Base-by-base conservation (phyloP, 2,329 filamentous ascomycete genomes). In the Macrophomina pseudophaseolina region DNA sequence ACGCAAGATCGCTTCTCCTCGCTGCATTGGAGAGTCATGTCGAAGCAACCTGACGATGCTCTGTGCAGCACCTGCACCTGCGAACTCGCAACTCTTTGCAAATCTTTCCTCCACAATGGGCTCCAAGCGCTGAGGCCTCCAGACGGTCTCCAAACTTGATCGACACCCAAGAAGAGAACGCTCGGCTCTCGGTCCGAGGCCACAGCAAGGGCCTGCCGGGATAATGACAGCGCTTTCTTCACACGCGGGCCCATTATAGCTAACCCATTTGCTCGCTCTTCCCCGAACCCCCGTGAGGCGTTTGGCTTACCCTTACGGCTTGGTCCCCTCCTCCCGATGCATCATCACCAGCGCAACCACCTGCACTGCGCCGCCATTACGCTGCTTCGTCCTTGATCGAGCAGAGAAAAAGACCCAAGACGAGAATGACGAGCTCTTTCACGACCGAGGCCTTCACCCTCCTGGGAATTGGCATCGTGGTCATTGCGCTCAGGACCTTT, bases 401-500 rank as follows among this genome's bases (percentile, higher is more conserved):
- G 12, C n/a, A n/a, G 32, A 28, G 9, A 14, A 11, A 5, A 32
- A 30, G 8, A 8, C 32, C 42, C 6, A n/a, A 30, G 16, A 35
- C 11, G 8, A 53, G 18, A 9, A 70, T 70, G 69, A 58, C 54
- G 2, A 56, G 64, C 59, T 67, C 69, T 46, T 70, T 69, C 63
- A 69, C 68, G 7, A 68, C 63, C 46, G 69, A 70, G 53, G 69
- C 69, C 23, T 70, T 70, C 63, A 70, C 68, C 12, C 64, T 71
- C 18, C 68, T 69, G 60, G 30, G 68, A 40, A 35, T 71, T 1
- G 69, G 69, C 18, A 63, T 72, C 6, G 64, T 64, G 3, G 64
- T 70, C 44, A 71, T 68, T 38, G 33, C 69, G 16, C 52, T 72
- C 30, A 62, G 69, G 33, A 69, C 68, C 23, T 67, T 69, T 62